Evolutionary conservation across 2,329 filamentous ascomycete species (phyloP).

Genomic region (Colletotrichum scovillei): DNA sequence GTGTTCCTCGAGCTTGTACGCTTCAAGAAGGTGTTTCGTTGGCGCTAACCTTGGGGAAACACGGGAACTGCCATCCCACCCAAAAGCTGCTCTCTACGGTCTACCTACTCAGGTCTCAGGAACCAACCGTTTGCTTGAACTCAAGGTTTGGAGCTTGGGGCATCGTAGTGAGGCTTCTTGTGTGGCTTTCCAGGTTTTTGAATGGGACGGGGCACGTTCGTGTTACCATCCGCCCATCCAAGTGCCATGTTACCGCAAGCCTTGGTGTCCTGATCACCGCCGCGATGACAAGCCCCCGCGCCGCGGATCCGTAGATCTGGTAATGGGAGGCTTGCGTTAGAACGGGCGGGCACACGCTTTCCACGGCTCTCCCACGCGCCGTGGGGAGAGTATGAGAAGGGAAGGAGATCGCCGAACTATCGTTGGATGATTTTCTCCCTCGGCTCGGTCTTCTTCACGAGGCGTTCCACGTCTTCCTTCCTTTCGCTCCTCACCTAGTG

Average conservation of each 20-base stretch:
- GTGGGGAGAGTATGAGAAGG: too few relatives aligned
- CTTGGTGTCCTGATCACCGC: not conserved
- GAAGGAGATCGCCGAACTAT: not conserved
- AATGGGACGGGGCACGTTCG: not conserved
- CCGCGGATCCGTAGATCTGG: conserved; percentile 11
- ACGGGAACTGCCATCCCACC: not conserved
- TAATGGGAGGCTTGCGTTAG: conserved; percentile 4
- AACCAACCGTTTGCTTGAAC: not conserved
- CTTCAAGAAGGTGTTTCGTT: conserved; percentile 7
- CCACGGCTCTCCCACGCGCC: not conserved
- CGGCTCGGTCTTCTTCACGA: not conserved
- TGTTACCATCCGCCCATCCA: not conserved
- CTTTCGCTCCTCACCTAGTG: too few relatives aligned
- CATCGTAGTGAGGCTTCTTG: not conserved
- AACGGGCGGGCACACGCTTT: too few relatives aligned
- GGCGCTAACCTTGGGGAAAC: not conserved
- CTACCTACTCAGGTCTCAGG: not conserved
- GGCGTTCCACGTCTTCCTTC: not conserved
- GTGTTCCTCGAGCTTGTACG: conserved; percentile 2
- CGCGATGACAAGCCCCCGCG: not conserved
- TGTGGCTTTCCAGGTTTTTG: not conserved
- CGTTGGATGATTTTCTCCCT: not conserved
- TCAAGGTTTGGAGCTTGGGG: not conserved
- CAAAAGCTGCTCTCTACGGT: too few relatives aligned
- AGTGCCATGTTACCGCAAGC: not conserved